Evolutionary conservation across 305 asterid species (phyloP).

Genomic region (Fraxinus sp.): DNA sequence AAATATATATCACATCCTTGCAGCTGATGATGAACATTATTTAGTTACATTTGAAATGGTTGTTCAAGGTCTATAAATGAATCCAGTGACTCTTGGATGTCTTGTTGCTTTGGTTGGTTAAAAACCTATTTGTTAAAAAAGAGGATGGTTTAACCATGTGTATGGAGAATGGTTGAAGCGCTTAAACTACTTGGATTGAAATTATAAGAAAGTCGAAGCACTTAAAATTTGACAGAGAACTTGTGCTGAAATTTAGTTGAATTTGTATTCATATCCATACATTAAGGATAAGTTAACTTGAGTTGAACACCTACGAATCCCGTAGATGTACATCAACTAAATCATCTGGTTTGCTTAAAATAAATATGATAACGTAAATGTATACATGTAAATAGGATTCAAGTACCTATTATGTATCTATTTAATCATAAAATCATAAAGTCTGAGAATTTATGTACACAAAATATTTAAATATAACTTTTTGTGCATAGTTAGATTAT

Average conservation of each 20-base stretch:
- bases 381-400: background rate
- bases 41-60: background rate
- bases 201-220: background rate
- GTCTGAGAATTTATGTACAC: background rate
- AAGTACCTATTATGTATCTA: background rate
- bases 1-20: background rate
- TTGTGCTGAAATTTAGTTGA: background rate
- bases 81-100: background rate
- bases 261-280: background rate
- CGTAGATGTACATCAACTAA: background rate
- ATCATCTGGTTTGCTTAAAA: background rate
- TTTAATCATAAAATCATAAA: background rate
- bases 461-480: background rate
- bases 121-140: background rate
- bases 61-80: background rate
- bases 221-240: background rate
- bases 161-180: background rate
- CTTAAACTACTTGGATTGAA: background rate
- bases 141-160: background rate
- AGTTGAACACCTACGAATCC: background rate
- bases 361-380: background rate
- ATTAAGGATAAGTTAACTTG: background rate
- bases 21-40: background rate
- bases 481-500: background rate
- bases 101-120: constrained; percentile 12